Percentiles rank a stretch among this genome's conserved stretches.
phyloP scores from a whole-genome alignment of 805 yeast species.

The Lipomyces yamadae region DNA sequence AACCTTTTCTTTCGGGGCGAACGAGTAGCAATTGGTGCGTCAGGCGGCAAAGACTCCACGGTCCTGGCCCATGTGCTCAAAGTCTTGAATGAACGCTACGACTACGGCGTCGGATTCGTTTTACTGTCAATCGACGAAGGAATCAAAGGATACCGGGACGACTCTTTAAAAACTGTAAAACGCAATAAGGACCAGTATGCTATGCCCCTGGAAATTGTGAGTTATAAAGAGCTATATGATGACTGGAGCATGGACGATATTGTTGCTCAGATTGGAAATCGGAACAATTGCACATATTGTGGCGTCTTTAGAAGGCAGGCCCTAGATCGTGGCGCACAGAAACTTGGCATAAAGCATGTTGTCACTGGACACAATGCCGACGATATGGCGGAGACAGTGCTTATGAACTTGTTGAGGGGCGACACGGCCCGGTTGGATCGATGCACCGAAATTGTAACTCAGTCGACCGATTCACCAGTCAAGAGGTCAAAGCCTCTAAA shows the following conservation, averaged over 20 bases:
- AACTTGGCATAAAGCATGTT: constrained; percentile 81
- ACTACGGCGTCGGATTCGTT: constrained; percentile 85
- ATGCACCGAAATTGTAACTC: constrained; percentile 84
- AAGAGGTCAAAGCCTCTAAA: constrained; percentile 95
- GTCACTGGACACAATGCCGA: constrained; percentile 99
- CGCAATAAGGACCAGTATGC: constrained; percentile 84
- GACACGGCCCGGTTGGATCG: constrained; percentile 90
- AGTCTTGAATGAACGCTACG: constrained; percentile 81
- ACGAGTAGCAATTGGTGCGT: constrained; percentile 93
- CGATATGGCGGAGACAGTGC: constrained; percentile 97
- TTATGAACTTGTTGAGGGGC: constrained; percentile 95
- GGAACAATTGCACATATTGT: constrained; percentile 96
- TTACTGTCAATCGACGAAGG: constrained; percentile 94
- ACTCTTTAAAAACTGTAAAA: constrained; percentile 94
- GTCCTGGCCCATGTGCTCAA: constrained; percentile 89
- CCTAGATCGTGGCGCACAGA: constrained; percentile 91
- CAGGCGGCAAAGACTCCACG: constrained; percentile 98
- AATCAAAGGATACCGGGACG: constrained; percentile 95
- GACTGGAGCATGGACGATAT: constrained; percentile 99
- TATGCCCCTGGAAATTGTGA: constrained; percentile 78
- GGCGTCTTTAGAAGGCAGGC: constrained; percentile 98
- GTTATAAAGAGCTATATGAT: constrained; percentile 79
- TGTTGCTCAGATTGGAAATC: constrained; percentile 89
- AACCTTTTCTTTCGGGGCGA: constrained; percentile 80
- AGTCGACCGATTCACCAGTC: constrained; percentile 77